Percentiles rank a stretch among this genome's conserved stretches.
phyloP scores from a whole-genome alignment of 352 stramenopile species.

The Phytophthora crassamura region DNA sequence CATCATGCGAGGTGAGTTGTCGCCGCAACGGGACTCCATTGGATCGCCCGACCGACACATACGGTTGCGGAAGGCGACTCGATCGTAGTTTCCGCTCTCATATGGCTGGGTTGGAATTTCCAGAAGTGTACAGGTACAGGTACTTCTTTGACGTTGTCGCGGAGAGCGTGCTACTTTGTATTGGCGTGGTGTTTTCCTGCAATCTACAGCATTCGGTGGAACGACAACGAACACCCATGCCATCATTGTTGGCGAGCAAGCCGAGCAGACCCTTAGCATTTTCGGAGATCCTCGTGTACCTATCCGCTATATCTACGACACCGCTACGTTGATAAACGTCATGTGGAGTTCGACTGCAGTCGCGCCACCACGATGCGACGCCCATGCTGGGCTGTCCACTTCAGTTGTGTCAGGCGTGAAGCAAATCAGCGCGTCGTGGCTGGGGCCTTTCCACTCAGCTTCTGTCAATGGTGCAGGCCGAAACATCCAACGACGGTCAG shows the following conservation, averaged over 20 bases:
- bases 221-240: too few relatives aligned
- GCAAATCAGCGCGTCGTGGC: slow-evolving; percentile 6
- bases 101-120: slow-evolving; percentile 20
- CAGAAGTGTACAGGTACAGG: neutral
- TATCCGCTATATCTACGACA: slow-evolving; percentile 19
- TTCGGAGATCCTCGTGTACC: too few relatives aligned
- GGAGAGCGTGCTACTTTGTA: too few relatives aligned
- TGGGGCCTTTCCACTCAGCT: slow-evolving; percentile 13
- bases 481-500: slow-evolving; percentile 10
- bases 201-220: too few relatives aligned
- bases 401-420: slow-evolving; percentile 5
- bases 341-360: slow-evolving; percentile 7
- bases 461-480: neutral
- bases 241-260: too few relatives aligned
- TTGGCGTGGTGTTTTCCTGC: too few relatives aligned
- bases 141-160: too few relatives aligned
- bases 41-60: slow-evolving; percentile 12
- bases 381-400: slow-evolving; percentile 24
- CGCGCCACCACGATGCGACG: neutral
- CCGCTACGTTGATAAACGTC: slow-evolving; percentile 21
- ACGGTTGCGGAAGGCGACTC: slow-evolving; percentile 15
- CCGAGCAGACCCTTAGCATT: too few relatives aligned
- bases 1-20: neutral
- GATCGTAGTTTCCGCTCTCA: slow-evolving; percentile 21
- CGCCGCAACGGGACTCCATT: slow-evolving; percentile 5